Base-by-base conservation (phyloP, 1,284 basidiomycete genomes). In the Boletus semigastroideus region DNA sequence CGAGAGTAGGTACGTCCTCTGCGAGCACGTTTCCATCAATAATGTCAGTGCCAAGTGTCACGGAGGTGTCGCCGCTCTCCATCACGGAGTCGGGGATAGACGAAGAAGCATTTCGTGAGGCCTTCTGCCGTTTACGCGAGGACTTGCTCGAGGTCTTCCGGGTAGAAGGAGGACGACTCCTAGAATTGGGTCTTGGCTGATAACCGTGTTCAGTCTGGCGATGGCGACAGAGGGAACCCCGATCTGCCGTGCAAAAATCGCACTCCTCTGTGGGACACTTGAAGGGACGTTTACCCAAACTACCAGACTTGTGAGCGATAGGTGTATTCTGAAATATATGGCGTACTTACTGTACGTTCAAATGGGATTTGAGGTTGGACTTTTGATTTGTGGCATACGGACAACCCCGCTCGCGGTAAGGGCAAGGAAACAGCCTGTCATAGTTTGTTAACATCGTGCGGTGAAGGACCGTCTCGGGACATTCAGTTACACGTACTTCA, bases 281-380 rank as follows among this genome's bases (percentile, higher is more conserved):
- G 33, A 58, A 10, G 0, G 45, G 55, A 11, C 34, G 42, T 27
- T 33, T 12, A 8, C 61, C 48, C 3, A 60, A 60, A 34, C 59
- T 61, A 36, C 12, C 10, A 37, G 2, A 16, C 8, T 3, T 9
- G n/a, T 62, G 6, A 66, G 53, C 7, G 3, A 42, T 2, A 13
- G 2, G 5, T 12, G 9, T 20, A 31, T 37, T 16, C 4, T 9
- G 4, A 14, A 12, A 41, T 27, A 17, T 9, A 22, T 48, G 20
- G 25, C 1, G 38, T 27, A 61, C 61, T 54, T 33, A 63, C 61
- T 72, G 71, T 0, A 45, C 61, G 8, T 55, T 56, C 2, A 59
- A 25, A 36, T 72, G 72, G 0, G 58, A 64, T 1, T 30, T n/a
- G 0, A 74, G n/a, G 17, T 73, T 74, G 0, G 61, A 63, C 4